Evolutionary conservation across 2,329 filamentous ascomycete genomes (phyloP).

Genomic region (Penicillium hesseltinei): DNA sequence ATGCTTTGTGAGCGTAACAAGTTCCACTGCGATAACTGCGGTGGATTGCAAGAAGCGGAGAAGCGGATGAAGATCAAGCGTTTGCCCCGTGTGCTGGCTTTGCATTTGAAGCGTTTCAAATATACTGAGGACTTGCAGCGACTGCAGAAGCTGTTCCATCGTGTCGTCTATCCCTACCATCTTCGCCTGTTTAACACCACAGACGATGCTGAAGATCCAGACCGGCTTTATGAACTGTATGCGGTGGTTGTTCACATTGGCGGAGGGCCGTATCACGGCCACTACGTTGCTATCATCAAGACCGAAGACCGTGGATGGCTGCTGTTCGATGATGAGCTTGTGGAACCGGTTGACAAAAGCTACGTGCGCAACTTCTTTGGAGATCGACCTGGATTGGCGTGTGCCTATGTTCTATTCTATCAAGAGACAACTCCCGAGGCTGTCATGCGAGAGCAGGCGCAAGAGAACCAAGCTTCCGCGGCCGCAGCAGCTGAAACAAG

Average conservation of each 20-base stretch:
- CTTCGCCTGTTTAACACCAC: slow-evolving; percentile 96
- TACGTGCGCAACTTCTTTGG: slow-evolving; percentile 98
- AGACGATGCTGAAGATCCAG: slow-evolving; percentile 88
- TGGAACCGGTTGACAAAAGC: slow-evolving; percentile 94
- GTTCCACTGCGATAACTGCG: slow-evolving; percentile 97
- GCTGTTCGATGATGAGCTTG: slow-evolving; percentile 96
- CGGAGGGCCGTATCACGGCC: slow-evolving; percentile 92
- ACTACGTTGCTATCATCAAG: slow-evolving; percentile 97
- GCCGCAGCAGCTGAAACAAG: slow-evolving; percentile 50
- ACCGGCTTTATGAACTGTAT: slow-evolving; percentile 93
- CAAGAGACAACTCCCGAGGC: slow-evolving; percentile 78
- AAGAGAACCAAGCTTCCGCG: slow-evolving; percentile 58
- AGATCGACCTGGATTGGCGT: slow-evolving; percentile 84
- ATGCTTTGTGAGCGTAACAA: slow-evolving; percentile 99
- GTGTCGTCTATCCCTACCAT: slow-evolving; percentile 95
- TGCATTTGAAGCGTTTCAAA: slow-evolving; percentile 96
- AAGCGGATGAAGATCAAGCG: slow-evolving; percentile 99
- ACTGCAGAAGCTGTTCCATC: slow-evolving; percentile 92
- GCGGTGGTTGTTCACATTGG: slow-evolving; percentile 97
- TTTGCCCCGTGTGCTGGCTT: slow-evolving; percentile 81
- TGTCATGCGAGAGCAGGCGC: slow-evolving; percentile 75
- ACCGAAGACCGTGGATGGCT: slow-evolving; percentile 95
- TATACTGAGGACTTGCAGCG: slow-evolving; percentile 94
- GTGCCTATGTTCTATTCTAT: slow-evolving; percentile 96
- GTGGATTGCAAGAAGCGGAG: slow-evolving; percentile 93